Evolutionary conservation across 352 stramenopile genomes (phyloP).

Genomic region (Globisporangium splendens): DNA sequence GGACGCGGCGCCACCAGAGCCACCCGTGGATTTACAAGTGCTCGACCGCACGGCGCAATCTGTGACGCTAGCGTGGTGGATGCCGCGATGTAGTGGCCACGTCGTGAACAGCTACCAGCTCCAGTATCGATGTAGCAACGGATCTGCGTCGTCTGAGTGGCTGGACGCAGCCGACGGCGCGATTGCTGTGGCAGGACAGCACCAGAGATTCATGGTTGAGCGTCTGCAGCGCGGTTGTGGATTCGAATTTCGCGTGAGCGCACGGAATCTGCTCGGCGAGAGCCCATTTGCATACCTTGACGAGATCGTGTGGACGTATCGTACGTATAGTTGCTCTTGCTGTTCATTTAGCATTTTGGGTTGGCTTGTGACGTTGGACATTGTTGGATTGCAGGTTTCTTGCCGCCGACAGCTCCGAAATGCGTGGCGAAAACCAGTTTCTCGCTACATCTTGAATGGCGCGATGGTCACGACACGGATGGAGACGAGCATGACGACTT

Average conservation of each 20-base stretch:
- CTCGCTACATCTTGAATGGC: slow-evolving; percentile 21
- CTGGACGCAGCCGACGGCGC: neutral
- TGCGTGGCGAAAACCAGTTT: slow-evolving; percentile 21
- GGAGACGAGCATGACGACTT: neutral
- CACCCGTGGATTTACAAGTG: slow-evolving; percentile 25
- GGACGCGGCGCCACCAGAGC: slow-evolving; percentile 28
- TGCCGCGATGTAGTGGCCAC: slow-evolving; percentile 51
- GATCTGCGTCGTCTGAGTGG: neutral
- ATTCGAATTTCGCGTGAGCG: slow-evolving; percentile 21
- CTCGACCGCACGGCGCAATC: slow-evolving; percentile 32
- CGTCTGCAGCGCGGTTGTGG: slow-evolving; percentile 6
- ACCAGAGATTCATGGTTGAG: slow-evolving; percentile 4
- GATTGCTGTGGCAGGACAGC: slow-evolving; percentile 14
- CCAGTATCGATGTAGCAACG: slow-evolving; percentile 6
- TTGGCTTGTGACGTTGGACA: neutral
- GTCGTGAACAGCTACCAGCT: slow-evolving; percentile 21
- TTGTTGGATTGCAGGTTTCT: slow-evolving; percentile 16
- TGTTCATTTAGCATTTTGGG: neutral
- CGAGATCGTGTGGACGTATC: slow-evolving; percentile 17
- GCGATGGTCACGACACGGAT: slow-evolving; percentile 1
- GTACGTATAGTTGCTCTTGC: slow-evolving; percentile 13
- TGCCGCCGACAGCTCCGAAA: slow-evolving; percentile 14
- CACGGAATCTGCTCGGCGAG: slow-evolving; percentile 19
- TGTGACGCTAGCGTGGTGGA: slow-evolving; percentile 37
- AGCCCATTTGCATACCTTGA: slow-evolving; percentile 10